Evolutionary conservation across 306 rosid species (phyloP), one percentile per base, ranked within the genome.

Genomic region (Carpinus viminea): DNA sequence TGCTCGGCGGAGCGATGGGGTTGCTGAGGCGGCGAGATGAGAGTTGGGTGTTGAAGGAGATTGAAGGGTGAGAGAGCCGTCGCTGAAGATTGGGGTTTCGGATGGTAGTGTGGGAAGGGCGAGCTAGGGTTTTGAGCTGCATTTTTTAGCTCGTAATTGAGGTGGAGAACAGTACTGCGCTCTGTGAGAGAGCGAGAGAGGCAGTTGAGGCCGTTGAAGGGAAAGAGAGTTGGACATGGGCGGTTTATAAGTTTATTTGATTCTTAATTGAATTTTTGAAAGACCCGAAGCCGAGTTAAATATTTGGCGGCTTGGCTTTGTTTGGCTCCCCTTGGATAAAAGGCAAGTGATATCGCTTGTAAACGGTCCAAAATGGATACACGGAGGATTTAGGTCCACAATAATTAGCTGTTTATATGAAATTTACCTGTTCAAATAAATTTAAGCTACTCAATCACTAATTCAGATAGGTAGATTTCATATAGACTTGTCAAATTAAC

Each of bases 101-200:
- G 51, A 77, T 20, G 12, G 56, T 51, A 10, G 24, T 78, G 50
- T 20, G 59, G 24, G 86, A 48, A 31, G 79, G 60, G 43, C 70
- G 78, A 8, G 82, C 18, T 54, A 78, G 60, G 51, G 77, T 45
- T 17, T 84, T 52, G 68, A 84, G 77, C 71, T 78, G 73, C 88
- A 84, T 84, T 21, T 56, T 48, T 2, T 15, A 9, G 74, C 54
- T 20, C 56, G 18, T 4, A 53, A 51, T 51, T 18, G 68, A 24
- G 36, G 45, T 3, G 47, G 66, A 64, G 12, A 71, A 3, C 43
- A 24, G 31, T 31, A 45, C 3, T 8, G 73, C 2, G 54, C 34
- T 16, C 43, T 11, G 56, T 21, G 57, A 50, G 15, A 15, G 31
- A 76, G 60, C 21, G n/a, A 20, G 24, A 24, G n/a, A 8, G 55